Conservation (phyloP, 2,329 filamentous ascomycete species). For the Diaporthe ilicicola region DNA sequence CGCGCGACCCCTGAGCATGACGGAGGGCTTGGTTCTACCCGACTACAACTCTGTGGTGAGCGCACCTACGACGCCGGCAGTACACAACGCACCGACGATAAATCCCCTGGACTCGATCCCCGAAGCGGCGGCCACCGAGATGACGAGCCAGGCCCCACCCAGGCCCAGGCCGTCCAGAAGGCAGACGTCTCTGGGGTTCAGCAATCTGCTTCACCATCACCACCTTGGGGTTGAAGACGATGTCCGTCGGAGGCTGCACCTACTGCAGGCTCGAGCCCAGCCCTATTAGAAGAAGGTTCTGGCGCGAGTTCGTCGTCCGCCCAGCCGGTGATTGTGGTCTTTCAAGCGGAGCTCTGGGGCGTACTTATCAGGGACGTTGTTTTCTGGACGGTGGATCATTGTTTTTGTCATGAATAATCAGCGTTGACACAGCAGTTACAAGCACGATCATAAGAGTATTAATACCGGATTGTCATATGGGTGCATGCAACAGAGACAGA, state of each 20-base stretch:
- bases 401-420: background rate
- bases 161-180: constrained; percentile 36
- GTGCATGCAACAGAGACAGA: constrained; percentile 6
- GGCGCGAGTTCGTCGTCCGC: constrained; percentile 27
- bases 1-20: constrained; percentile 60
- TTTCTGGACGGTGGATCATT: background rate
- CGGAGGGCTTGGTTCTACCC: constrained; percentile 63
- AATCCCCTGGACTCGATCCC: constrained; percentile 42
- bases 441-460: background rate
- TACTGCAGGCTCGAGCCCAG: constrained; percentile 45
- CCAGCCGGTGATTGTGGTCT: background rate
- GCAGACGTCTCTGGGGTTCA: constrained; percentile 38
- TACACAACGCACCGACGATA: constrained; percentile 45
- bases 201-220: constrained; percentile 36
- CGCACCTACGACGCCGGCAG: constrained; percentile 58
- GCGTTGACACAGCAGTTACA: background rate
- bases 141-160: constrained; percentile 27
- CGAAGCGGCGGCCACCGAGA: constrained; percentile 39
- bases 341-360: background rate
- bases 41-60: constrained; percentile 72
- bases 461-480: background rate
- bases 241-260: constrained; percentile 45
- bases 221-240: constrained; percentile 41
- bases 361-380: background rate
- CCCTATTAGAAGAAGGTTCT: constrained; percentile 31